Evolutionary conservation across 768 basidiomycete genomes (phyloP), one percentile per base, ranked within the genome.

Genomic region (Pleurotus ostreatus): DNA sequence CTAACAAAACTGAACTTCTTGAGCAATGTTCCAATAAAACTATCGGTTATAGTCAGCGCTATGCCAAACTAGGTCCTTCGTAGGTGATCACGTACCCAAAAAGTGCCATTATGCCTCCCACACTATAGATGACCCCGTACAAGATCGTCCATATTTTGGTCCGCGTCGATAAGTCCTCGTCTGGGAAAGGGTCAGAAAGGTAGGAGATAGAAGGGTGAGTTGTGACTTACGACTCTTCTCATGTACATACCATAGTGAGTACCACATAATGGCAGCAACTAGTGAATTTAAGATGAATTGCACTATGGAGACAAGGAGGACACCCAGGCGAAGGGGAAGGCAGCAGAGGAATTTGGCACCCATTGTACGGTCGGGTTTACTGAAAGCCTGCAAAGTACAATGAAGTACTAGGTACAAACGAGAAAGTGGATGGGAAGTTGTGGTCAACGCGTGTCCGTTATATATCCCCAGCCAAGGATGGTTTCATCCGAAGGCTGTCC

Each of bases 271-370:
- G 2, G 60, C 75, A 3, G 73, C 70, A 15, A 66, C 61, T 2
- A 58, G 61, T 1, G 67, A 72, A 41, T 63, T 68, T 9, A 73
- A 51, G 40, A 74, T n/a, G 61, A 77, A 76, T 40, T 75, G 73
- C 41, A 75, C 44, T 54, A 75, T 64, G 1, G 75, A 72, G 44
- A 78, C 75, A 18, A 77, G 55, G 16, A 74, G 55, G 12, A 74
- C 73, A 44, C 75, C 75, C 40, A 77, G 61, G 18, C 75, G 71
- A 41, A 76, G 70, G n/a, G 76, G 75, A 11, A 78, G 62, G 56
- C 76, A 78, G 54, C 70, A 74, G 7, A 74, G 67, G 59, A 74
- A 74, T 61, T 76, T 77, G 30, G 74, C 66, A 34, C 65, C 62
- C 74, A 77, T 77, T 38, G 18, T 9, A 34, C 16, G 48, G 48